phyloP scores from a whole-genome alignment of 306 rosid genomes.

The Quercus berberidifolia region DNA sequence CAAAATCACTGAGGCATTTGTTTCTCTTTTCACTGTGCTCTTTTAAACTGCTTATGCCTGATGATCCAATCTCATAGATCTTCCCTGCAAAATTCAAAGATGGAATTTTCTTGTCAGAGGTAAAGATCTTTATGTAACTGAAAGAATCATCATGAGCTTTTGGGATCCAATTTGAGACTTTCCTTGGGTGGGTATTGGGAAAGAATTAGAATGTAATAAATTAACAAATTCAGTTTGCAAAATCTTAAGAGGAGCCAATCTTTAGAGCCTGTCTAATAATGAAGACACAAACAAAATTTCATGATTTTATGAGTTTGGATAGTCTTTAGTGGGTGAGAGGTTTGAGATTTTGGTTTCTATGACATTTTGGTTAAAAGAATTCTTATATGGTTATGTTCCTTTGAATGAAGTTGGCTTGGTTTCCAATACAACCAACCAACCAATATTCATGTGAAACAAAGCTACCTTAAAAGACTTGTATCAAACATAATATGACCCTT shows the following conservation, averaged over 20 bases:
- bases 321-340: not conserved
- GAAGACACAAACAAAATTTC: not conserved
- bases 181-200: too few species aligned
- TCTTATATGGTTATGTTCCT: not conserved
- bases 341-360: not conserved
- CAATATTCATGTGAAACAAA: not conserved
- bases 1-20: conserved; percentile 46
- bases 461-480: not conserved
- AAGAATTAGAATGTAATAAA: not conserved
- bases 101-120: not conserved
- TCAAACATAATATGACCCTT: not conserved
- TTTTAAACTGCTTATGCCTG: conserved; percentile 38
- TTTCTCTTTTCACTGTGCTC: conserved; percentile 37
- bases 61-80: conserved; percentile 45
- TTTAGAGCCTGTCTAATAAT: not conserved
- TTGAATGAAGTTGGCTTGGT: not conserved
- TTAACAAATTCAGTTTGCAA: not conserved
- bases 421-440: not conserved
- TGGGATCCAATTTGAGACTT: too few species aligned
- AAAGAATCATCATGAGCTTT: not conserved
- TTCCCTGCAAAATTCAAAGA: conserved; percentile 40
- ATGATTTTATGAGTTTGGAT: not conserved
- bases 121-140: not conserved
- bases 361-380: not conserved
- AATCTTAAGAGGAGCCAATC: not conserved